These are phyloP conservation scores for Colletotrichum sp. DNA, from an alignment of 2,329 filamentous ascomycete species.

Conservation along the genomic window DNA sequence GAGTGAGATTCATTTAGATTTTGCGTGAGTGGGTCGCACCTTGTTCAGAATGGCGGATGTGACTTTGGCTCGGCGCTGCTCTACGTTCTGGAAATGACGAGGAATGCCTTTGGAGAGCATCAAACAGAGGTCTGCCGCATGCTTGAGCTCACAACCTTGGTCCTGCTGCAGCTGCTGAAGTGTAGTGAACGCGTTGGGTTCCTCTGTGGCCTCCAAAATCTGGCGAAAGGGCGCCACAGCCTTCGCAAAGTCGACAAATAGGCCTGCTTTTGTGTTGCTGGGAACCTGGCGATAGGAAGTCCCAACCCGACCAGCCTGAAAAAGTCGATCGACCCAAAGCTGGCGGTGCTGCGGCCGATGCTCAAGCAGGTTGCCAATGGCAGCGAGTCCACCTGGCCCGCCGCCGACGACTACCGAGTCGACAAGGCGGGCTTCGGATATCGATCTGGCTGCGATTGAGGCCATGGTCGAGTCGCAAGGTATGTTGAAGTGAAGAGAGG, in stretches of 20 bases:
- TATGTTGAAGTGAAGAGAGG: not conserved
- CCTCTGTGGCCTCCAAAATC: not conserved
- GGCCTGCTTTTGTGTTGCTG: not conserved
- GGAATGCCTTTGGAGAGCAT: not conserved
- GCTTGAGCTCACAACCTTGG: not conserved
- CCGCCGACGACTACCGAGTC: not conserved
- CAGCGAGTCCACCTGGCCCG: not conserved
- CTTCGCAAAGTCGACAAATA: not conserved
- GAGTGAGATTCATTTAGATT: not conserved
- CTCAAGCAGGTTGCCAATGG: not conserved
- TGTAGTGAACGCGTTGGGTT: not conserved
- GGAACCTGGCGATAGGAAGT: not conserved
- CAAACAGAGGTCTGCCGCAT: not conserved
- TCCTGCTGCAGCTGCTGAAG: not conserved
- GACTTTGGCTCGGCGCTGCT: not conserved
- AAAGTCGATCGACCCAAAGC: not conserved
- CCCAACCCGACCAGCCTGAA: not conserved
- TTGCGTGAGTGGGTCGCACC: not conserved
- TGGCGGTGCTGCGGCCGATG: not conserved
- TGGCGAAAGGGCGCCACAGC: not conserved
- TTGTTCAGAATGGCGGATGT: not conserved
- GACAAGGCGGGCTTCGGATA: not conserved
- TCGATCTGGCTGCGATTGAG: not conserved
- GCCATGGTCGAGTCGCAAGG: not conserved
- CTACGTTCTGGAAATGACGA: not conserved